Conservation (phyloP, 1,139 yeast species). For the Saccharomyces hybrid region DNA sequence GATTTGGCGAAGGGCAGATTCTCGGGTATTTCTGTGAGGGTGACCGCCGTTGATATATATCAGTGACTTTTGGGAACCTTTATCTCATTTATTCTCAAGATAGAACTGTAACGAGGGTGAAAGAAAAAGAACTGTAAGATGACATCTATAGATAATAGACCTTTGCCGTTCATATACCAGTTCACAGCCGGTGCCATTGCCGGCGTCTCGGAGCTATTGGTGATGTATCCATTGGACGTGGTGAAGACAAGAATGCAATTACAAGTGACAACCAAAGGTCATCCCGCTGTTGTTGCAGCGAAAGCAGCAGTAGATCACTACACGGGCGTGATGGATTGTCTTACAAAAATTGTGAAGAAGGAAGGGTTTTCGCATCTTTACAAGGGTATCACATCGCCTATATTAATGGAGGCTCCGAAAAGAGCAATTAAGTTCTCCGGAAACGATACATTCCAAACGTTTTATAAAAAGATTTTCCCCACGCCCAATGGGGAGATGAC, state of each 20-base stretch:
- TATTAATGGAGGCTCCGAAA: constrained; percentile 98
- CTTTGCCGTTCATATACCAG: constrained; percentile 45
- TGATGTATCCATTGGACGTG: constrained; percentile 97
- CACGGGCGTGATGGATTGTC: constrained; percentile 76
- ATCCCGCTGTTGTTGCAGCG: constrained; percentile 31
- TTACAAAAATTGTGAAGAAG: constrained; percentile 70
- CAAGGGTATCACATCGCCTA: constrained; percentile 93
- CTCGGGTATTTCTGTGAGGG: not conserved
- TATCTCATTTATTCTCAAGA: not conserved
- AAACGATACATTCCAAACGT: constrained; percentile 92
- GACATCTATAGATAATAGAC: not conserved
- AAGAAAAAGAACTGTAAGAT: not conserved
- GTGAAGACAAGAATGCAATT: constrained; percentile 97
- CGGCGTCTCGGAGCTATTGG: constrained; percentile 93
- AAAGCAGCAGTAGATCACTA: constrained; percentile 50
- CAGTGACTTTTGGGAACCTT: not conserved
- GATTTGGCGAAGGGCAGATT: not conserved
- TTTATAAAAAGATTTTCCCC: constrained; percentile 53
- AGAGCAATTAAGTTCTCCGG: constrained; percentile 97
- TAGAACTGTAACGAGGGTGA: not conserved
- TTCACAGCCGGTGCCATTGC: constrained; percentile 95
- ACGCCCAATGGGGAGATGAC: constrained; percentile 63
- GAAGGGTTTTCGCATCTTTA: constrained; percentile 84
- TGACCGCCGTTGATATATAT: not conserved
- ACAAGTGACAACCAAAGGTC: constrained; percentile 47